Evolutionary conservation across 495 filamentous ascomycete genomes (phyloP), one percentile per base, ranked within the genome.

Genomic region (Rostrohypoxylon terebratum): DNA sequence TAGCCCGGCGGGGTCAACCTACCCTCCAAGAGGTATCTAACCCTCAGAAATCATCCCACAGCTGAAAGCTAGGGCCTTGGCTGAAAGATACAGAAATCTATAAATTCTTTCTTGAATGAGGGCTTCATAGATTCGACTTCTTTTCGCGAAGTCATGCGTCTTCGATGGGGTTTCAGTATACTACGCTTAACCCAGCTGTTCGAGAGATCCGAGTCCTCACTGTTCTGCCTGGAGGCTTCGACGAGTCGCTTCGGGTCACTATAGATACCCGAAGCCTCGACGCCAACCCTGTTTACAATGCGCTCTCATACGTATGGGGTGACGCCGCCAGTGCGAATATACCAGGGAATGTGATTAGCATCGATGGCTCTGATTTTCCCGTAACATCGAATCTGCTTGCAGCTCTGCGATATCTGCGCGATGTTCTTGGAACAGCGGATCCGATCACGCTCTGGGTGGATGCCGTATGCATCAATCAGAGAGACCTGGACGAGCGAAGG

Each of bases 261-360:
- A 14, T 65, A 33, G n/a, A 13, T n/a, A 33, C 23, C 13, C 48
- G 1, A 25, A 55, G 50, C 34, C 50, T 65, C 62, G 20, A 47
- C 20, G n/a, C 50, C 11, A 48, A 18, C 7, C 48, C 48, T 20
- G 1, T 47, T 36, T 58, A 55, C 36, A 45, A 65, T 57, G 64
- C 64, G 44, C 47, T 67, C 5, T 67, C 64, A 25, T 67, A 67
- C 44, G 64, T 67, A 42, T 67, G 64, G 64, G 64, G 64, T 20
- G 64, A 67, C 20, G 34, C 44, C 44, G 14, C 42, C n/a, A 60
- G 34, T 21, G 47, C 55, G n/a, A 38, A 14, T 4, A 50, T 42
- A 3, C 45, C 45, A 1, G 60, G 60, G 25, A 63, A 63, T 25
- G 51, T 33, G 21, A 60, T 67, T 10, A 44, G 20, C 7, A 59